These are phyloP conservation scores for Tulasnella sp. DNA, from an alignment of 768 basidiomycete species.

Conservation along the genomic window DNA sequence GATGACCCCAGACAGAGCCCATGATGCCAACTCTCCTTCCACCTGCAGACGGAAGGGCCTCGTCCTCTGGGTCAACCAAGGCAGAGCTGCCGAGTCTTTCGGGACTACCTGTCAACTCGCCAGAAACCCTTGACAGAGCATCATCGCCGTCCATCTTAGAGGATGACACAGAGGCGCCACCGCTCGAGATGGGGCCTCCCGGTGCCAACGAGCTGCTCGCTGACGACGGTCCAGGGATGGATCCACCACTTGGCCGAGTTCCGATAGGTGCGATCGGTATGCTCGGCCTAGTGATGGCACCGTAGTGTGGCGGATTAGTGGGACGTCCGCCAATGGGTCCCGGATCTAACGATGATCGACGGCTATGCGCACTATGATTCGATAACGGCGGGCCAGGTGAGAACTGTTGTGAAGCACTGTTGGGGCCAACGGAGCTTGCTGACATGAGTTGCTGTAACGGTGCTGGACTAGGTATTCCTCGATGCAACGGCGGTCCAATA, in stretches of 20 bases:
- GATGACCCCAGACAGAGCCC: neutral
- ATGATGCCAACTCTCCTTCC: conserved; percentile 7
- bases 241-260: conserved; percentile 11
- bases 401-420: neutral
- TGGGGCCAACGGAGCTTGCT: neutral
- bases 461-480: conserved; percentile 6
- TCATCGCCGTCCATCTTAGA: conserved; percentile 4
- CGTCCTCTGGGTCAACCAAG: conserved; percentile 12
- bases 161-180: neutral
- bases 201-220: neutral
- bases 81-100: conserved; percentile 14
- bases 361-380: conserved; percentile 1
- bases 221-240: neutral
- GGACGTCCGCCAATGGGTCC: neutral
- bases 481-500: neutral
- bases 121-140: neutral
- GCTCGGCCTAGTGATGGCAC: conserved; percentile 16
- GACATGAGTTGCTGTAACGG: conserved; percentile 9
- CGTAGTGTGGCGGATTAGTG: neutral
- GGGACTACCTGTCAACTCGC: neutral
- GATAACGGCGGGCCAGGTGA: conserved; percentile 2
- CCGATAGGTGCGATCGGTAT: conserved; percentile 17
- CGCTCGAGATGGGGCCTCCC: neutral
- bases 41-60: neutral
- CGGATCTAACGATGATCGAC: conserved; percentile 9